Conservation (phyloP, 768 basidiomycete species). For the Auriscalpium vulgare region DNA sequence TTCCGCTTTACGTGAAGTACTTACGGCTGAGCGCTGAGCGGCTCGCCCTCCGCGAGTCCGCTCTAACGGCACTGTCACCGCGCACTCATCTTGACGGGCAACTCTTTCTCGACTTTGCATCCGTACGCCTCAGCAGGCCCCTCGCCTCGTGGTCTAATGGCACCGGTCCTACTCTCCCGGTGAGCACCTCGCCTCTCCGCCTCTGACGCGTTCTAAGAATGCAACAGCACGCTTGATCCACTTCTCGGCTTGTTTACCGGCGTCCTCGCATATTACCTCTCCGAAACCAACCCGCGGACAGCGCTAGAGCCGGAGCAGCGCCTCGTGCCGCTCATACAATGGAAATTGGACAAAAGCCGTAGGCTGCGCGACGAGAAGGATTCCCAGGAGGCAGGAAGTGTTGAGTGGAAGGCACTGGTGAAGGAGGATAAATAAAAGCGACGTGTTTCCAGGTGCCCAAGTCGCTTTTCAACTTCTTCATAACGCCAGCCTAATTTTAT, state of each 20-base stretch:
- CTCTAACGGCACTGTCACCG: too few relatives aligned
- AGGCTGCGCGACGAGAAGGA: conserved; percentile 15
- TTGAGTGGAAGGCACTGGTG: conserved; percentile 18
- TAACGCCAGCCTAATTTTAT: too few relatives aligned
- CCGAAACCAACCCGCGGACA: conserved; percentile 74
- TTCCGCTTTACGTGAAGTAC: background rate
- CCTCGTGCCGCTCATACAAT: conserved; percentile 44
- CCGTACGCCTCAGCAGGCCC: too few relatives aligned
- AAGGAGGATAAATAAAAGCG: conserved; percentile 1
- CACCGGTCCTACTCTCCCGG: conserved; percentile 33
- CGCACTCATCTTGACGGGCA: too few relatives aligned
- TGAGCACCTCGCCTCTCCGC: background rate
- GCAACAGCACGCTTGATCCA: conserved; percentile 55
- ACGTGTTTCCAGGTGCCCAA: too few relatives aligned
- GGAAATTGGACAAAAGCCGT: conserved; percentile 52
- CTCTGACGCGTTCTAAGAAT: background rate
- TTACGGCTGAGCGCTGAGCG: background rate
- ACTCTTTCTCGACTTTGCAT: too few relatives aligned
- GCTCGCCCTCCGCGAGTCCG: too few relatives aligned
- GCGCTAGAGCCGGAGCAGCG: conserved; percentile 48
- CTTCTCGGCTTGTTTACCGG: conserved; percentile 75
- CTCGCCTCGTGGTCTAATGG: conserved; percentile 22
- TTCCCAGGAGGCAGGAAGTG: conserved; percentile 5
- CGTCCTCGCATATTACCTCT: conserved; percentile 67
- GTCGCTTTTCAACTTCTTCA: too few relatives aligned